These are phyloP conservation scores for Pseudogymnoascus sp. DNA, from an alignment of 2,329 filamentous ascomycete genomes.

Conservation along the genomic window DNA sequence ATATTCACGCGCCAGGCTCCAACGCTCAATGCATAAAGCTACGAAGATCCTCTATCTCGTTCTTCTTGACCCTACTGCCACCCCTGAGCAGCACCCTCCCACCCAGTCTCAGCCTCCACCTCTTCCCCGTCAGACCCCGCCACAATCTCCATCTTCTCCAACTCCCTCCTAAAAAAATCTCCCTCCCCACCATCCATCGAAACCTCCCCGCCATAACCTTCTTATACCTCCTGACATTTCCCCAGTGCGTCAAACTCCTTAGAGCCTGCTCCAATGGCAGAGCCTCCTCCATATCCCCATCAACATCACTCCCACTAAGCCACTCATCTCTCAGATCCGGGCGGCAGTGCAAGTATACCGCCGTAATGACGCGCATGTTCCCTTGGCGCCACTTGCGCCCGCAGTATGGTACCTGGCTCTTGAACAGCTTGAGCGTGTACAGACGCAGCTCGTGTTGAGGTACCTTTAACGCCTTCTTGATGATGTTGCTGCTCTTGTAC, in stretches of 20 bases:
- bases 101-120: constrained; percentile 21
- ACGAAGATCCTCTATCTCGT: background rate
- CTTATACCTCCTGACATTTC: constrained; percentile 76
- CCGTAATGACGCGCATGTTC: constrained; percentile 98
- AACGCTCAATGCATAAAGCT: background rate
- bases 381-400: constrained; percentile 95
- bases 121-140: background rate
- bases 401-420: constrained; percentile 96
- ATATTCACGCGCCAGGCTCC: background rate
- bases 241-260: constrained; percentile 86
- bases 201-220: constrained; percentile 57
- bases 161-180: constrained; percentile 71
- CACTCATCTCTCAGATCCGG: constrained; percentile 93
- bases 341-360: constrained; percentile 87
- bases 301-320: constrained; percentile 84
- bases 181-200: constrained; percentile 62
- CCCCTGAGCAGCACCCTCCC: constrained; percentile 17
- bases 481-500: constrained; percentile 88
- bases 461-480: constrained; percentile 85
- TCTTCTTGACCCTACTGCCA: background rate
- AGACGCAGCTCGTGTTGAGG: constrained; percentile 81
- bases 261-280: constrained; percentile 87
- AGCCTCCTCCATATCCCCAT: constrained; percentile 88
- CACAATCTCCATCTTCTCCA: constrained; percentile 53
- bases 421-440: constrained; percentile 97